phyloP scores from a whole-genome alignment of 495 filamentous ascomycete genomes.

The Astrothelium macrocarpum region DNA sequence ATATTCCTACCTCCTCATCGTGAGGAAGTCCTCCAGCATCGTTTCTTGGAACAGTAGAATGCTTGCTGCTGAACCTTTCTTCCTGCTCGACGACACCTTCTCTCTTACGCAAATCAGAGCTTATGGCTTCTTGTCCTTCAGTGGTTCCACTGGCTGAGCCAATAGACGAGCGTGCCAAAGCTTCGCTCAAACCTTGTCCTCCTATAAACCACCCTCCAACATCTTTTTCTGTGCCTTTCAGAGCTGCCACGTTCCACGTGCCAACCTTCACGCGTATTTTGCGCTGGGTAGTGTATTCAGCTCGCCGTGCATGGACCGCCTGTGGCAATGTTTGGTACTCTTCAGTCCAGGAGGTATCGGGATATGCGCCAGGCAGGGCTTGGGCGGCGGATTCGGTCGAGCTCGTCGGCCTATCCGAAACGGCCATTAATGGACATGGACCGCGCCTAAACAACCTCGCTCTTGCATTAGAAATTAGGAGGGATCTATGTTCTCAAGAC shows the following conservation, averaged over 20 bases:
- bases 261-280: conserved; percentile 76
- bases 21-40: conserved; percentile 33
- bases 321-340: conserved; percentile 42
- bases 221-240: conserved; percentile 74
- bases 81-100: conserved; percentile 38
- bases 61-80: conserved; percentile 29
- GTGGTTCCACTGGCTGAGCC: neutral
- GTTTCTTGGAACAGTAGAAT: conserved; percentile 31
- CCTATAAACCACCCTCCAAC: conserved; percentile 76
- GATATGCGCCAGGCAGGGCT: conserved; percentile 27
- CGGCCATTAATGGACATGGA: neutral
- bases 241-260: conserved; percentile 88
- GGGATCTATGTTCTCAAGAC: no score
- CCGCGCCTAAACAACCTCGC: neutral
- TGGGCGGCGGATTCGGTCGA: conserved; percentile 17
- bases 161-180: conserved; percentile 44
- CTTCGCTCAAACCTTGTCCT: conserved; percentile 57
- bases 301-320: conserved; percentile 57
- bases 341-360: conserved; percentile 10
- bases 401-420: neutral
- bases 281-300: conserved; percentile 64
- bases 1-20: conserved; percentile 67
- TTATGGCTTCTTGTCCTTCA: neutral
- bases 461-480: neutral
- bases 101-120: conserved; percentile 21